A percentile compares a stretch with the other conserved stretches of the same genome.
These are phyloP conservation scores for Uromyces viciae-fabae DNA, from an alignment of 1,284 basidiomycete genomes.

Conservation along the genomic window DNA sequence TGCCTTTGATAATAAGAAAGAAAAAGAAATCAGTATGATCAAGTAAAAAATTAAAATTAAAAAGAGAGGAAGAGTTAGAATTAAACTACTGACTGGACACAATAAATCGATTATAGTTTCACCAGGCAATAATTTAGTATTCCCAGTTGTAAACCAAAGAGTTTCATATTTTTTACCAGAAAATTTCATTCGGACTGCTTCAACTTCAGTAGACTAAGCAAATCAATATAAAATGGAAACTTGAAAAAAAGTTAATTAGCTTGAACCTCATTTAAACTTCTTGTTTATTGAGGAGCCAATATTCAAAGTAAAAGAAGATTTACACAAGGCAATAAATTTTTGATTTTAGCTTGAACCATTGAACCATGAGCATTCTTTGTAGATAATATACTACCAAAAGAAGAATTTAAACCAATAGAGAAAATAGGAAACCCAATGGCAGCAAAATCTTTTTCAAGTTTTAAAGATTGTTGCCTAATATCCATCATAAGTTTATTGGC, in stretches of 20 bases:
- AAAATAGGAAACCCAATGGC: conserved; percentile 68
- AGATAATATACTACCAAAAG: conserved; percentile 56
- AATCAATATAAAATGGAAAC: background rate
- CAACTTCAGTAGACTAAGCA: conserved; percentile 31
- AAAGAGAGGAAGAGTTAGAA: background rate
- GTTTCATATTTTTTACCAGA: conserved; percentile 20
- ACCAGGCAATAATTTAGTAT: conserved; percentile 21
- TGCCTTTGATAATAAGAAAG: conserved; percentile 58
- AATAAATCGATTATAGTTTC: conserved; percentile 29
- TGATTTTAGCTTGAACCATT: conserved; percentile 62
- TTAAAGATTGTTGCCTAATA: conserved; percentile 60
- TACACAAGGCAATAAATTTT: conserved; percentile 71
- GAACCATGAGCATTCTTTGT: conserved; percentile 66
- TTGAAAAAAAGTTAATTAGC: background rate
- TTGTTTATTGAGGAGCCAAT: background rate
- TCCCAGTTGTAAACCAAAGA: conserved; percentile 37
- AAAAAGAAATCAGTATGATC: background rate
- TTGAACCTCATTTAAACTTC: no score
- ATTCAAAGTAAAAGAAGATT: conserved; percentile 49
- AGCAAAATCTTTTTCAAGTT: conserved; percentile 64
- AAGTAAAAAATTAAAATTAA: background rate
- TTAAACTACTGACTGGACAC: conserved; percentile 46
- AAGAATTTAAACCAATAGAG: conserved; percentile 58
- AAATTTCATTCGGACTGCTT: conserved; percentile 44
- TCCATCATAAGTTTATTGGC: conserved; percentile 61